phyloP scores from a whole-genome alignment of 371 early-diverging fungal species.

The Massospora cicadina region DNA sequence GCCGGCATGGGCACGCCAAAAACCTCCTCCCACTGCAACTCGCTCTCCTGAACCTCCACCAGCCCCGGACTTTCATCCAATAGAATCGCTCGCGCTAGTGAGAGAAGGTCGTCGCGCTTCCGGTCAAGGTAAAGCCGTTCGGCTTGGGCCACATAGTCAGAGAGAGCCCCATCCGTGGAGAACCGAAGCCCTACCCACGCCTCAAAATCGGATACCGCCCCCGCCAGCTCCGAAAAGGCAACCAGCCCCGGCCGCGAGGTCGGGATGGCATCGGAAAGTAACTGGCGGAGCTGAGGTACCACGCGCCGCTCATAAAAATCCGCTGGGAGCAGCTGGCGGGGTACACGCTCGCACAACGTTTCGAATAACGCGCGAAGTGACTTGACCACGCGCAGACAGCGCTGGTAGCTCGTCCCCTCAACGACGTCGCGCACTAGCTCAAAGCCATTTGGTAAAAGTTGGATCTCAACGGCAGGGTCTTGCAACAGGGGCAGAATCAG shows the following conservation, averaged over 20 bases:
- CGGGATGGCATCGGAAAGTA: not conserved
- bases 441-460: too few species aligned
- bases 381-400: not conserved
- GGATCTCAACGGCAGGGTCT: not conserved
- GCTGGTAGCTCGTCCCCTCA: not conserved
- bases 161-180: not conserved
- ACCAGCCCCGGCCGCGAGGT: not conserved
- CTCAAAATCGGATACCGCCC: not conserved
- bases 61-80: not conserved
- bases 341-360: not conserved
- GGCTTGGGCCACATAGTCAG: not conserved
- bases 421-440: not conserved
- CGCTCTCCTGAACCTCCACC: not conserved
- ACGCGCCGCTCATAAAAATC: not conserved
- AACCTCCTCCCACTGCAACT: not conserved
- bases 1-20: not conserved
- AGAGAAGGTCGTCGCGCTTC: not conserved
- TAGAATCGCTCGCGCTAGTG: not conserved
- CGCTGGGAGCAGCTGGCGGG: not conserved
- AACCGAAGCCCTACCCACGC: not conserved
- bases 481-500: not conserved
- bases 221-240: not conserved
- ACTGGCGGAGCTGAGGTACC: not conserved
- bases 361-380: not conserved
- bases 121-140: not conserved